Percentiles rank a stretch among this genome's conserved stretches.
Evolutionary conservation across 139 green algal genomes (phyloP).

Genomic region (Auxenochlorella pyrenoidosa): DNA sequence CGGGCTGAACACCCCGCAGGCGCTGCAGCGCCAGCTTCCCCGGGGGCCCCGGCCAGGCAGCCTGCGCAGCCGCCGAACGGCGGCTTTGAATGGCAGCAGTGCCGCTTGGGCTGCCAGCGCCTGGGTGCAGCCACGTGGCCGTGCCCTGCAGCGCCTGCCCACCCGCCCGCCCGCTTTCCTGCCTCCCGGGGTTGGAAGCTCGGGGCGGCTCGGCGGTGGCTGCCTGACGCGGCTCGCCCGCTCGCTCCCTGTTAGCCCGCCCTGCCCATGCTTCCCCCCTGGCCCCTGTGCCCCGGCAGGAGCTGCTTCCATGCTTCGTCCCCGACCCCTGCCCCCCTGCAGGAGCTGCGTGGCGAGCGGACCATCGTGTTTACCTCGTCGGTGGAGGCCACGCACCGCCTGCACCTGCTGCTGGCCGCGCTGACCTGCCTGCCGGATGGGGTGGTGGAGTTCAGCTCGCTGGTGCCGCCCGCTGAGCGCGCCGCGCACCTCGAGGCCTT

Average conservation of each 20-base stretch:
- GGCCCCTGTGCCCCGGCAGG: not conserved
- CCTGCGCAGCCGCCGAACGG: not conserved
- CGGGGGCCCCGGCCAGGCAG: not conserved
- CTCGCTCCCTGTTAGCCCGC: not conserved
- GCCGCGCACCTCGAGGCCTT: conserved; percentile 57
- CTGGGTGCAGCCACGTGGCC: not conserved
- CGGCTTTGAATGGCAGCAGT: not conserved
- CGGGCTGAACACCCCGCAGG: too few species aligned
- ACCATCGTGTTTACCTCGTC: conserved; percentile 90
- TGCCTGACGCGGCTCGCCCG: too few species aligned
- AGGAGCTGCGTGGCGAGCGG: conserved; percentile 47
- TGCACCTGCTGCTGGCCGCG: conserved; percentile 45
- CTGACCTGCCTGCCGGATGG: conserved; percentile 2
- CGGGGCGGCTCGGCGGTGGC: too few species aligned
- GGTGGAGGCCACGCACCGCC: conserved; percentile 78
- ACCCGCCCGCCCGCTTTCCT: too few species aligned
- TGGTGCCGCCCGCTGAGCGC: conserved; percentile 36
- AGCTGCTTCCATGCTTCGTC: too few species aligned
- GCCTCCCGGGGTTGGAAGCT: too few species aligned
- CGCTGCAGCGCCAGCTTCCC: not conserved
- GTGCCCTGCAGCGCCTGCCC: not conserved
- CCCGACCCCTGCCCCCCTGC: not conserved
- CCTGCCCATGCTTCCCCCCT: not conserved
- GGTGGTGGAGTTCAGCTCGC: conserved; percentile 67
- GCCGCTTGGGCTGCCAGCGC: too few species aligned